These are phyloP conservation scores for Smallanthus sonchifolius DNA, from an alignment of 129 eudicot species.

Conservation along the genomic window DNA sequence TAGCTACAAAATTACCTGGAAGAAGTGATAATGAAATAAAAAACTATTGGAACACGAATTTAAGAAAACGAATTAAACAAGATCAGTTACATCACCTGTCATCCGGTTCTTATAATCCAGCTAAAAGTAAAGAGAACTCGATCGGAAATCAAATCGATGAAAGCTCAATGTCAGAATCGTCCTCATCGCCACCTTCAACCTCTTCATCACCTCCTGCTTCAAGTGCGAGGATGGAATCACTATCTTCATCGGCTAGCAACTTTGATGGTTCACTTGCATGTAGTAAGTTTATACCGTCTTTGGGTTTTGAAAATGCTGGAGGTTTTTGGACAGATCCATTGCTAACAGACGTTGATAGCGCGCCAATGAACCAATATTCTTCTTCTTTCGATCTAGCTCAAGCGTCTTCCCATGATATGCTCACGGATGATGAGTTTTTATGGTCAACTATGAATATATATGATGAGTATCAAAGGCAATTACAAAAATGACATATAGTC, in stretches of 20 bases:
- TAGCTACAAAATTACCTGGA: conserved; percentile 40
- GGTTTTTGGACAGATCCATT: conserved; percentile 18
- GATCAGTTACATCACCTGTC: neutral
- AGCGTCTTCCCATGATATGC: neutral
- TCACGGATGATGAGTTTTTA: neutral
- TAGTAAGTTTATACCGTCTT: neutral
- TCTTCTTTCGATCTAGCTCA: neutral
- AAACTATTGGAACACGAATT: conserved; percentile 31
- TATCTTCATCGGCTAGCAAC: no score
- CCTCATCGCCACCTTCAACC: neutral
- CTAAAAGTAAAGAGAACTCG: neutral
- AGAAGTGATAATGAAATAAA: conserved; percentile 43
- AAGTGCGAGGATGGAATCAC: no score
- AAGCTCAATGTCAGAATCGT: neutral
- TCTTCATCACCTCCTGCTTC: no score
- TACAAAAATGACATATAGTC: neutral
- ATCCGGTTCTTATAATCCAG: neutral
- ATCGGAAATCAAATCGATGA: neutral
- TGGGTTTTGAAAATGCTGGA: neutral
- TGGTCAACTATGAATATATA: conserved; percentile 7
- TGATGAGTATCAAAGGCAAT: neutral
- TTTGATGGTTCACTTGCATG: neutral
- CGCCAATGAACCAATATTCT: neutral
- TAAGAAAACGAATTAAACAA: conserved; percentile 5
- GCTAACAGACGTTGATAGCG: neutral